phyloP scores from a whole-genome alignment of 164 flowering plant species.

The Dillenia suffruticosa region DNA sequence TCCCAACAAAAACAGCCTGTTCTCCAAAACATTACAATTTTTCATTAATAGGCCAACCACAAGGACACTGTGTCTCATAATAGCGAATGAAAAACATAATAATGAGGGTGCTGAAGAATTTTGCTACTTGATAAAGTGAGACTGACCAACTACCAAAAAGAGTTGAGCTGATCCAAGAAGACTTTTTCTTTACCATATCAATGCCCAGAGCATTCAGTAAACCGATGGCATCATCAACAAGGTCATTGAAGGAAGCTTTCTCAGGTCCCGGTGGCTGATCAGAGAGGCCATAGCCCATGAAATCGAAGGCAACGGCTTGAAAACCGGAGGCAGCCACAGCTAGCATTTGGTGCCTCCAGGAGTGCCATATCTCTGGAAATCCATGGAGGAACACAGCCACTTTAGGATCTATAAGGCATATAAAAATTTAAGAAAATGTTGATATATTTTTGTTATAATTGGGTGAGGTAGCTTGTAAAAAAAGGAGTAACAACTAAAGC shows the following conservation, averaged over 20 bases:
- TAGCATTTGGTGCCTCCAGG: conserved; percentile 68
- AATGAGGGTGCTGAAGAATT: too few relatives aligned
- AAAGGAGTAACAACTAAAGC: too few relatives aligned
- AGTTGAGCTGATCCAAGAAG: neutral
- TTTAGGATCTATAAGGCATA: conserved; percentile 17
- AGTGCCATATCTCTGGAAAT: conserved; percentile 68
- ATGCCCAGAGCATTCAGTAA: conserved; percentile 31
- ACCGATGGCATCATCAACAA: conserved; percentile 29
- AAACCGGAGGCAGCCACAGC: conserved; percentile 30
- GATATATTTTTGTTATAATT: too few relatives aligned
- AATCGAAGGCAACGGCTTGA: conserved; percentile 35
- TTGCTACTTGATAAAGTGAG: too few relatives aligned
- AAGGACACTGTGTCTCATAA: too few relatives aligned
- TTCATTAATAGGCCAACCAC: too few relatives aligned
- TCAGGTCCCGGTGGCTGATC: conserved; percentile 21
- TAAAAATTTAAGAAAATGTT: too few relatives aligned
- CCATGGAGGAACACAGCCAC: conserved; percentile 55
- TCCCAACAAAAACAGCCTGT: conserved; percentile 50
- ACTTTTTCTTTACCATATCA: conserved; percentile 24
- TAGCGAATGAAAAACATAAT: too few relatives aligned
- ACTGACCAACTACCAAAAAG: neutral
- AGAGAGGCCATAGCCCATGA: conserved; percentile 42
- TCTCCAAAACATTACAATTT: too few relatives aligned
- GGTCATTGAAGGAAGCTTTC: conserved; percentile 26
- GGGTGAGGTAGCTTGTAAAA: too few relatives aligned